These are phyloP conservation scores for Sapria himalayana DNA, from an alignment of 345 rosid species.

Conservation along the genomic window DNA sequence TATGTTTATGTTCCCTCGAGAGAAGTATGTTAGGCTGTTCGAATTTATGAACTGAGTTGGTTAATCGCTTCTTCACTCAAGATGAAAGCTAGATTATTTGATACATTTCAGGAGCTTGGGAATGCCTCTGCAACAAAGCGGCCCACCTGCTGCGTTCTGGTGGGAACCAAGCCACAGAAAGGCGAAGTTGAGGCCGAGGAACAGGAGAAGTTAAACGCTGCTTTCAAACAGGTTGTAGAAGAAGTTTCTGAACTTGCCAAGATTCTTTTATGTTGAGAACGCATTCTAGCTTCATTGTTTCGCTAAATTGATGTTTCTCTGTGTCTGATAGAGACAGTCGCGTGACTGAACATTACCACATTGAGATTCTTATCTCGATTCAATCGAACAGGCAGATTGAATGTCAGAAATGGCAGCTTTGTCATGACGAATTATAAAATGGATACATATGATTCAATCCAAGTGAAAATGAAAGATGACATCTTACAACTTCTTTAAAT, in stretches of 20 bases:
- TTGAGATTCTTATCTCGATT: too few relatives aligned
- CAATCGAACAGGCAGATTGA: too few relatives aligned
- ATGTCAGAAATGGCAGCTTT: too few relatives aligned
- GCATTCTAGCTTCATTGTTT: neutral
- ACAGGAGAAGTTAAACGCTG: constrained; percentile 41
- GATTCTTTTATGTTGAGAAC: constrained; percentile 17
- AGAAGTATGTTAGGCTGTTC: constrained; percentile 38
- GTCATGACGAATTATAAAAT: too few relatives aligned
- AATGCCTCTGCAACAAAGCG: constrained; percentile 83
- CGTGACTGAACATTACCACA: too few relatives aligned
- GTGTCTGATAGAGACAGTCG: too few relatives aligned
- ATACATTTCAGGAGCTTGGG: constrained; percentile 71
- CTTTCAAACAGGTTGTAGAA: constrained; percentile 32
- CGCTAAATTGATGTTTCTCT: too few relatives aligned
- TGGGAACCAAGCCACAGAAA: constrained; percentile 55
- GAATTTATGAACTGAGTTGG: too few relatives aligned
- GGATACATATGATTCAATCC: too few relatives aligned
- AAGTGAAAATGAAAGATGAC: too few relatives aligned
- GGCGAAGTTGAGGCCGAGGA: constrained; percentile 56
- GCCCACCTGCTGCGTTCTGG: constrained; percentile 90
- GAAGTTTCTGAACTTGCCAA: constrained; percentile 47
- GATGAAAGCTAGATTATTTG: too few relatives aligned
- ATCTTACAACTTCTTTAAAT: constrained; percentile 33
- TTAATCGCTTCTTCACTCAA: too few relatives aligned
- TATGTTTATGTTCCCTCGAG: constrained; percentile 73